phyloP scores from a whole-genome alignment of 2,329 filamentous ascomycete species.

The Trichoderma atrobrunneum region DNA sequence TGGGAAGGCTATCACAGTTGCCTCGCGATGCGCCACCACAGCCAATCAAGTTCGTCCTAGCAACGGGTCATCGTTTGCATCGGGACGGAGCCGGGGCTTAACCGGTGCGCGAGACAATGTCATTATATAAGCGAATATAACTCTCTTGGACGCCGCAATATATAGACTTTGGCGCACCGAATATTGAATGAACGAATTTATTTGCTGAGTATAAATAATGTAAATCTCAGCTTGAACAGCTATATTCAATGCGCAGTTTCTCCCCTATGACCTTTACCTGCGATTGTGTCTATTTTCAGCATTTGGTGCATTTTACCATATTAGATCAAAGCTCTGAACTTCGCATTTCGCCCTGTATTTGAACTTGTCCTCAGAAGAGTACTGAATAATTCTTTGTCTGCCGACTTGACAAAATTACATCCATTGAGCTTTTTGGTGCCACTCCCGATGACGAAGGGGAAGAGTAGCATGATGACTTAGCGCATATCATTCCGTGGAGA shows the following conservation, averaged over 20 bases:
- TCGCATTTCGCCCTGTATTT: background rate
- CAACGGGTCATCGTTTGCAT: background rate
- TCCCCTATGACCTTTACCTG: background rate
- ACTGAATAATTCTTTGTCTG: background rate
- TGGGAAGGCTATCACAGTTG: constrained; percentile 7
- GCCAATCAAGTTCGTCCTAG: constrained; percentile 1
- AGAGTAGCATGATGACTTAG: background rate
- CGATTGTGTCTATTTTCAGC: background rate
- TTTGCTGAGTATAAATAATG: background rate
- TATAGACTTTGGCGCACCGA: background rate
- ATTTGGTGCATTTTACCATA: background rate
- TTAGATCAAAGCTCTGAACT: background rate
- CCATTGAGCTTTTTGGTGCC: background rate
- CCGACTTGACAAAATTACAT: background rate
- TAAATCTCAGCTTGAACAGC: background rate
- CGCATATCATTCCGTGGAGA: background rate
- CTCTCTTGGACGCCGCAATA: background rate
- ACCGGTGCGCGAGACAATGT: background rate
- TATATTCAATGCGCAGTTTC: background rate
- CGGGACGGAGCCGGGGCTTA: background rate
- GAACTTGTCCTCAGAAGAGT: background rate
- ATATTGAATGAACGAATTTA: background rate
- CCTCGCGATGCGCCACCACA: background rate
- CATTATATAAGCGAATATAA: background rate
- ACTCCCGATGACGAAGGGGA: background rate